Evolutionary conservation across 257 asterid genomes (phyloP).

Genomic region (Gardenia jasminoides): DNA sequence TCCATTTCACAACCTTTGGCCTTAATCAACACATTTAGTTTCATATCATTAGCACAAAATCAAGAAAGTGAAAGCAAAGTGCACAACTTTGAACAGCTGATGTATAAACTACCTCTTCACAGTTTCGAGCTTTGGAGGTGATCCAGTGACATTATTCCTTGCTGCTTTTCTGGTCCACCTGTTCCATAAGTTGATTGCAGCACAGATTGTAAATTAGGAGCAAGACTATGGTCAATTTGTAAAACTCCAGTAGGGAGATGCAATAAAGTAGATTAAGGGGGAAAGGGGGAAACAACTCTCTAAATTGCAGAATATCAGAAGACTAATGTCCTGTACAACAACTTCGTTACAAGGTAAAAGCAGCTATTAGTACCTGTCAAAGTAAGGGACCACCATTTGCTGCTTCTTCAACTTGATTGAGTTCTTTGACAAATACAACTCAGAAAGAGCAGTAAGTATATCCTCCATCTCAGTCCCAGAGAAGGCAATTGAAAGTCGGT

Average conservation of each 20-base stretch:
- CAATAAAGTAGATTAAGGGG: not conserved
- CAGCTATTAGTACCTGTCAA: conserved; percentile 58
- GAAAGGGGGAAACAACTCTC: too few relatives aligned
- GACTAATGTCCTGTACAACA: not conserved
- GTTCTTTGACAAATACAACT: conserved; percentile 38
- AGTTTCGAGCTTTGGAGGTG: conserved; percentile 40
- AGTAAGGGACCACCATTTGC: conserved; percentile 82
- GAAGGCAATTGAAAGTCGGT: conserved; percentile 29
- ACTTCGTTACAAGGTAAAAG: not conserved
- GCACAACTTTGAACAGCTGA: not conserved
- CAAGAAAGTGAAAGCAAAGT: not conserved
- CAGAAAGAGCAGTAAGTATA: conserved; percentile 46
- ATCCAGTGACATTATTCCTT: conserved; percentile 28
- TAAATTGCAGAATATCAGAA: not conserved
- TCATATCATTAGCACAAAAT: not conserved
- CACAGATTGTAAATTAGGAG: not conserved
- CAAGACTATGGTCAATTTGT: not conserved
- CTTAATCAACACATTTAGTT: not conserved
- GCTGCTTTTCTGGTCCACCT: conserved; percentile 46
- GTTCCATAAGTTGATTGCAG: conserved; percentile 24
- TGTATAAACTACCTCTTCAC: conserved; percentile 43
- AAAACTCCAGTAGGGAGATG: not conserved
- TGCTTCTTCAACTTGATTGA: conserved; percentile 50
- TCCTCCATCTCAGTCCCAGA: conserved; percentile 44
- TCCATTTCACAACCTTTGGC: not conserved